Evolutionary conservation across 768 basidiomycete genomes (phyloP).

Genomic region (Tricholoma furcatifolium): DNA sequence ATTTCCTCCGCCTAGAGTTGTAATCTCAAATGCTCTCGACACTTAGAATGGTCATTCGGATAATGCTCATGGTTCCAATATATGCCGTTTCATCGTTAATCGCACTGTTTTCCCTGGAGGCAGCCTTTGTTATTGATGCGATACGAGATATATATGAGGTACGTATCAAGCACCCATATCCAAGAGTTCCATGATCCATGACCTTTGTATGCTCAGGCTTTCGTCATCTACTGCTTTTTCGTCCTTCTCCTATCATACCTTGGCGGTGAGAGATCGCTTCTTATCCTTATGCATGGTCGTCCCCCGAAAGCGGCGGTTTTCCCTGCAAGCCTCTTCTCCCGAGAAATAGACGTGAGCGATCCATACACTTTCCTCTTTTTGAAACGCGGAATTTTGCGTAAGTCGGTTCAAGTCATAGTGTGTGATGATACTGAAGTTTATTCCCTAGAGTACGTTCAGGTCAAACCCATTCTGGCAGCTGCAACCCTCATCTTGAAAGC

Average conservation of each 20-base stretch:
- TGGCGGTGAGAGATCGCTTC: constrained; percentile 90
- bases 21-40: neutral
- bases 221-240: constrained; percentile 94
- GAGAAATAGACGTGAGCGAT: constrained; percentile 90
- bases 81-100: constrained; percentile 91
- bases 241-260: constrained; percentile 77
- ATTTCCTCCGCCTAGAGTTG: neutral
- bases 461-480: constrained; percentile 88
- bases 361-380: constrained; percentile 92
- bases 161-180: constrained; percentile 17
- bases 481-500: constrained; percentile 87
- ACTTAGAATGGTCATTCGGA: constrained; percentile 83
- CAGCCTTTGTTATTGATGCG: constrained; percentile 94
- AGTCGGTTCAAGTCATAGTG: constrained; percentile 9
- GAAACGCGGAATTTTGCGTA: constrained; percentile 94
- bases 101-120: constrained; percentile 90
- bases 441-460: constrained; percentile 87
- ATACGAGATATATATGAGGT: constrained; percentile 97
- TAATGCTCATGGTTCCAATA: constrained; percentile 96
- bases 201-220: constrained; percentile 52
- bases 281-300: constrained; percentile 90
- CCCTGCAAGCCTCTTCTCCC: constrained; percentile 79
- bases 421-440: constrained; percentile 45
- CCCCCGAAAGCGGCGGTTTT: constrained; percentile 86
- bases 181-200: neutral